Evolutionary conservation across 2,329 filamentous ascomycete genomes (phyloP), one percentile per base, ranked within the genome.

Genomic region (Ophioceras dolichostomum): DNA sequence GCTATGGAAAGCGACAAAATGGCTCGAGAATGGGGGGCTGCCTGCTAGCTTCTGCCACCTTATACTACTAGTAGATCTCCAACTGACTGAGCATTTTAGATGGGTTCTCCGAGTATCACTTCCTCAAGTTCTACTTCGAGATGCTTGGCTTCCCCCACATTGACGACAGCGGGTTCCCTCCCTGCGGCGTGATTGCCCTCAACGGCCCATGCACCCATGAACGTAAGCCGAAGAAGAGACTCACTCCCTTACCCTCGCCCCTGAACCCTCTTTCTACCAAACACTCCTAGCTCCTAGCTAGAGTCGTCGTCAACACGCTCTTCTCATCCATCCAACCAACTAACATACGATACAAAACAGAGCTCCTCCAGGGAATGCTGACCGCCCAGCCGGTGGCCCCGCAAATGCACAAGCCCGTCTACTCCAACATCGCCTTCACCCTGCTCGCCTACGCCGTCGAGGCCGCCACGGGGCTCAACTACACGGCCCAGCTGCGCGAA

Each of bases 341-440:
- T n/a, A n/a, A n/a, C n/a, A n/a, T n/a, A 26, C 22, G 8, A 12
- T 26, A 26, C 22, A n/a, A n/a, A n/a, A n/a, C 22, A 62, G 59
- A 57, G 17, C 43, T 58, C 0, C 33, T 63, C 1, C 9, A 47
- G 0, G 56, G 53, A 4, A 51, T 63, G 46, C 47, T 41, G 14
- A 40, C 39, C 2, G 45, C 47, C 10, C 47, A 55, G 24, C 58
- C 55, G 0, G 48, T 59, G 14, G 47, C 49, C 1, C 30, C 52
- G 2, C 49, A 51, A 3, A 49, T 53, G 37, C 48, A 56, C 4
- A 49, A 52, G 3, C 59, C 62, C 0, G 50, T 56, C 0, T 65
- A 65, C 41, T 65, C 61, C 4, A 63, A 58, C 37, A 43, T 62
- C 13, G 58, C 58, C 0, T 65, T 61, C 39, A 51, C 50, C 12